These are phyloP conservation scores for Nelumbo lutea DNA, from an alignment of 164 flowering plant genomes.

Conservation along the genomic window DNA sequence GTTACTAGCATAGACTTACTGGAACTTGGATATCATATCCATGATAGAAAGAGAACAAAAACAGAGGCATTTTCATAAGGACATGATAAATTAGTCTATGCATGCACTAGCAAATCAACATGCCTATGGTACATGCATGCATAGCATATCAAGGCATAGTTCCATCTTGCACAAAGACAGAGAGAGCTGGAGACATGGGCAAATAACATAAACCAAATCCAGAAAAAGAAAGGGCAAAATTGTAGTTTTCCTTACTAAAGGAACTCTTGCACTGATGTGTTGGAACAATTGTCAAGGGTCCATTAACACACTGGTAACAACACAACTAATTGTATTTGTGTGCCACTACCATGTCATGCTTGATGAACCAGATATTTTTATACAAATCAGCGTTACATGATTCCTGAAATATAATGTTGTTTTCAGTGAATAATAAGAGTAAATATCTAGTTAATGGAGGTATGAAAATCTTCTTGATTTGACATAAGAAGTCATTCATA, in stretches of 20 bases:
- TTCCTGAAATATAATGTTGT: not conserved
- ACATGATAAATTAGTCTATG: no score
- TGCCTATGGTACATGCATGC: not conserved
- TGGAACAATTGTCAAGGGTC: not conserved
- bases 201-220: no score
- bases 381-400: not conserved
- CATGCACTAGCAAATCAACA: no score
- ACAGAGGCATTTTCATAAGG: not conserved
- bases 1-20: not conserved
- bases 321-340: not conserved
- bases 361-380: constrained; percentile 4
- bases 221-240: no score
- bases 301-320: not conserved
- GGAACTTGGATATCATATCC: not conserved
- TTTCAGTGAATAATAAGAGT: not conserved
- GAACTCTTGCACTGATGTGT: no score
- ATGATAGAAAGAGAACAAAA: not conserved
- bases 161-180: not conserved
- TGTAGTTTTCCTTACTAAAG: no score
- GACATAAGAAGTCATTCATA: not conserved
- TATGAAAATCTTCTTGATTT: not conserved
- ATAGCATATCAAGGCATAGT: not conserved
- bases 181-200: no score
- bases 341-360: not conserved
- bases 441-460: not conserved